These are phyloP conservation scores for Cymodocea nodosa DNA, from an alignment of 116 monocot genomes.

Conservation along the genomic window DNA sequence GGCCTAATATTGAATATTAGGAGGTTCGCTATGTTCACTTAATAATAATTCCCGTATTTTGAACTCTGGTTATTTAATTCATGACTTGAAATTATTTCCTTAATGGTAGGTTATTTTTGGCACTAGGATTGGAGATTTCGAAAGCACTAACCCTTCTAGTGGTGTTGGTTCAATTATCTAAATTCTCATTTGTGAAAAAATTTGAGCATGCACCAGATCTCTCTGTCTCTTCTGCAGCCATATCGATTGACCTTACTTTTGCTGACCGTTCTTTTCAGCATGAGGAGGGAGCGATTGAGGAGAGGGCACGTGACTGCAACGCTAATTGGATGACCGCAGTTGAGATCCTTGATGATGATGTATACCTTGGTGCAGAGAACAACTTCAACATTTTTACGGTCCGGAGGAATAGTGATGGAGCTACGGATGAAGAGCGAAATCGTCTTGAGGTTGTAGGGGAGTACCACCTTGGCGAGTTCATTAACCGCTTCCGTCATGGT, in stretches of 20 bases:
- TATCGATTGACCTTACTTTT: neutral
- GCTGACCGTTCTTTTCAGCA: slow-evolving; percentile 33
- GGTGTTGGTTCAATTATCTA: too few relatives aligned
- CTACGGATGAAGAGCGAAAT: slow-evolving; percentile 87
- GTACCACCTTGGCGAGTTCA: slow-evolving; percentile 94
- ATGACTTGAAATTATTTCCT: too few relatives aligned
- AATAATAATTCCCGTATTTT: too few relatives aligned
- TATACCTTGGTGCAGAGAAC: slow-evolving; percentile 91
- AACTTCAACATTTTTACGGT: slow-evolving; percentile 97
- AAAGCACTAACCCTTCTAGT: too few relatives aligned
- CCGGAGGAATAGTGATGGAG: slow-evolving; percentile 78
- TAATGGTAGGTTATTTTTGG: too few relatives aligned
- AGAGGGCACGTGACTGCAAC: slow-evolving; percentile 81
- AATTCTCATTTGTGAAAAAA: too few relatives aligned
- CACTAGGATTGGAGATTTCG: too few relatives aligned
- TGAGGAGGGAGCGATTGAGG: slow-evolving; percentile 94
- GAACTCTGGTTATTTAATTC: too few relatives aligned
- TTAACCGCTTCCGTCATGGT: slow-evolving; percentile 86
- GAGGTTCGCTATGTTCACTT: too few relatives aligned
- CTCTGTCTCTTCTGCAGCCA: neutral
- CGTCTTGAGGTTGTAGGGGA: slow-evolving; percentile 94
- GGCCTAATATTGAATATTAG: too few relatives aligned
- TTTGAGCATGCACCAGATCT: too few relatives aligned
- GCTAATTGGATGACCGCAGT: slow-evolving; percentile 98
- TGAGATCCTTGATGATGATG: slow-evolving; percentile 86